Base-by-base conservation (phyloP, 148 eudicot species). In the Rhododendron griersonianum region DNA sequence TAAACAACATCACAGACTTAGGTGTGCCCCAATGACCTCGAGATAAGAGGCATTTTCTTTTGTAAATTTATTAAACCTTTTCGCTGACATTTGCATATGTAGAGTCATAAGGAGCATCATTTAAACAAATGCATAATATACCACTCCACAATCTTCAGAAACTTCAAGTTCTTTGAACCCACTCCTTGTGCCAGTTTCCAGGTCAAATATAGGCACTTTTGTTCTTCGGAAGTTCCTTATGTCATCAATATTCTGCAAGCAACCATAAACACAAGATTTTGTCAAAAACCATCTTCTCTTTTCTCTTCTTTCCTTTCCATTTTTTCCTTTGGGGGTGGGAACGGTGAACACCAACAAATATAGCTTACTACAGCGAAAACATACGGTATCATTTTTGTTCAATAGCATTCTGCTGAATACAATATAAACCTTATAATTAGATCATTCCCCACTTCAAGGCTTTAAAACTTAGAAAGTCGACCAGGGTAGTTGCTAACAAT, bases 131-230 rank as follows among this genome's bases (percentile, higher is more conserved):
- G 57, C 35, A 73, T 74, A 81, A 67, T 92, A 85, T 93, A 97
- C 98, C 98, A 97, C 98, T 87, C 96, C 98, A 91, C 98, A 97
- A 85, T 97, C 99, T 88, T 97, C 98, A 89, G 98, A 93, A 89
- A 97, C 95, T 93, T 95, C 94, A 75, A 97, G 89, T 55, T 93
- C 94, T 91, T 92, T 95, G 80, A 92, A 92, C 86, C 98, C 98
- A 91, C 93, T 94, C 73, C 96, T 92, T 85, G 93, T 91, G 85
- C 98, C 96, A 57, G 92, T 94, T 90, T 97, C 99, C 89, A 95
- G 88, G 90, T 97, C 96, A 85, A 95, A 97, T 77, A 93, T 78
- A 77, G 98, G 99, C 75, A 95, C 91, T 89, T 95, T 90, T 81
- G 98, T 92, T 90, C 93, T 93, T 83, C 92, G 89, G 80, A 83